Percentiles rank a stretch among this genome's conserved stretches.
Evolutionary conservation across 805 yeast genomes (phyloP).

Genomic region (Candida maltosa): DNA sequence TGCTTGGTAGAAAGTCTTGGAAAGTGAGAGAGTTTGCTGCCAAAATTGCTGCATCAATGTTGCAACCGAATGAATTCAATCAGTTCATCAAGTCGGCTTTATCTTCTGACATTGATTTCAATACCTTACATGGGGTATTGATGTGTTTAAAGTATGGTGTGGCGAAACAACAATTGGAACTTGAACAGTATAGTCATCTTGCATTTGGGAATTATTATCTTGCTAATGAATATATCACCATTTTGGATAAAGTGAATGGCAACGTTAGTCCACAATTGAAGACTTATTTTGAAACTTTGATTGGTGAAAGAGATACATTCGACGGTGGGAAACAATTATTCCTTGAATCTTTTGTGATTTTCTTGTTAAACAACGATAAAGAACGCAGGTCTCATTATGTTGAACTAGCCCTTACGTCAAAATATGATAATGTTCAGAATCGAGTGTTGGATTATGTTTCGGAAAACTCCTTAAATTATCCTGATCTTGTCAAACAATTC

Average conservation of each 20-base stretch:
- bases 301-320: constrained; percentile 12
- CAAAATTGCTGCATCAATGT: constrained; percentile 50
- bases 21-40: constrained; percentile 88
- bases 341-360: constrained; percentile 24
- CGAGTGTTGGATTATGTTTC: constrained; percentile 3
- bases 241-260: constrained; percentile 1
- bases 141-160: constrained; percentile 3
- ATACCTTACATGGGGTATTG: constrained; percentile 8
- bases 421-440: constrained; percentile 1
- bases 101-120: constrained; percentile 1
- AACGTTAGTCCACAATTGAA: neutral
- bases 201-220: constrained; percentile 3
- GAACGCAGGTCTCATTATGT: neutral
- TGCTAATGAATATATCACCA: constrained; percentile 5
- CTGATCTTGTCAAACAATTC: constrained; percentile 1
- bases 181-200: too few relatives aligned
- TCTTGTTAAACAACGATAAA: constrained; percentile 23
- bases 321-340: constrained; percentile 54
- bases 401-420: neutral
- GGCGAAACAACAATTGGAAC: neutral
- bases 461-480: neutral
- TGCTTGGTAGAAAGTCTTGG: constrained; percentile 63
- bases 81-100: constrained; percentile 11
- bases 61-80: constrained; percentile 17
- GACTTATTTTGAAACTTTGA: neutral